Evolutionary conservation across 192 early-diverging fungal species (phyloP).

Genomic region (Coemansia sp.): DNA sequence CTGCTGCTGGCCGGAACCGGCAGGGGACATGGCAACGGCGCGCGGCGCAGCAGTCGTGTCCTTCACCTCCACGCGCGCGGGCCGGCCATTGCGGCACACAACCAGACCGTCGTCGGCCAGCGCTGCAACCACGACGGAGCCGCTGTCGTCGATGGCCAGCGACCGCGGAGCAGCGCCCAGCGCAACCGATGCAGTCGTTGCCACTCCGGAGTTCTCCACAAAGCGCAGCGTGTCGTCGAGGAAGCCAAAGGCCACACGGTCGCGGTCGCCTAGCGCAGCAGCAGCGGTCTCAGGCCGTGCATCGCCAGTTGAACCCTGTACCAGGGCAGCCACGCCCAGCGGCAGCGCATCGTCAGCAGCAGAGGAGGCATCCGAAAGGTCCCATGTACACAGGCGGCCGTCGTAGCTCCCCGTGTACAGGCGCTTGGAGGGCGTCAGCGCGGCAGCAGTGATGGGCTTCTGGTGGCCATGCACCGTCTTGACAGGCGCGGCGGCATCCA

Average conservation of each 20-base stretch:
- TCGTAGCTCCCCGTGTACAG: conserved; percentile 92
- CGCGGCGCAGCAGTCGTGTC: conserved; percentile 9
- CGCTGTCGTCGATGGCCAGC: conserved; percentile 15
- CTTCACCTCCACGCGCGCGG: not conserved
- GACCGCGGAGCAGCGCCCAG: conserved; percentile 33
- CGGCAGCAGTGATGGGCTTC: conserved; percentile 74
- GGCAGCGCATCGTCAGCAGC: not conserved
- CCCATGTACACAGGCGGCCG: conserved; percentile 85
- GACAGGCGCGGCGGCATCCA: conserved; percentile 43
- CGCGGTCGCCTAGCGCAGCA: not conserved
- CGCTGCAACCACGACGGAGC: conserved; percentile 17
- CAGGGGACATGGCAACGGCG: conserved; percentile 14
- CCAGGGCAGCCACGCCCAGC: conserved; percentile 15
- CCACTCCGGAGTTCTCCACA: conserved; percentile 8
- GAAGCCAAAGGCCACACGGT: conserved; percentile 25
- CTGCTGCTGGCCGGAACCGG: not conserved
- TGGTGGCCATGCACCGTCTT: conserved; percentile 68
- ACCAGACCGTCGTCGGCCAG: conserved; percentile 38
- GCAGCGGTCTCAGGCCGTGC: conserved; percentile 23
- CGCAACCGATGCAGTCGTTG: not conserved
- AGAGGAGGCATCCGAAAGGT: conserved; percentile 24
- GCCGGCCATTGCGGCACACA: conserved; percentile 7
- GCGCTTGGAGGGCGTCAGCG: conserved; percentile 61
- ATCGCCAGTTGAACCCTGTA: conserved; percentile 11
- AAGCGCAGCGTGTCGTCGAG: conserved; percentile 43